A percentile compares a stretch with the other conserved stretches of the same genome.
These are phyloP conservation scores for Termitomyces sp. DNA, from an alignment of 1,284 basidiomycete species.

Conservation along the genomic window DNA sequence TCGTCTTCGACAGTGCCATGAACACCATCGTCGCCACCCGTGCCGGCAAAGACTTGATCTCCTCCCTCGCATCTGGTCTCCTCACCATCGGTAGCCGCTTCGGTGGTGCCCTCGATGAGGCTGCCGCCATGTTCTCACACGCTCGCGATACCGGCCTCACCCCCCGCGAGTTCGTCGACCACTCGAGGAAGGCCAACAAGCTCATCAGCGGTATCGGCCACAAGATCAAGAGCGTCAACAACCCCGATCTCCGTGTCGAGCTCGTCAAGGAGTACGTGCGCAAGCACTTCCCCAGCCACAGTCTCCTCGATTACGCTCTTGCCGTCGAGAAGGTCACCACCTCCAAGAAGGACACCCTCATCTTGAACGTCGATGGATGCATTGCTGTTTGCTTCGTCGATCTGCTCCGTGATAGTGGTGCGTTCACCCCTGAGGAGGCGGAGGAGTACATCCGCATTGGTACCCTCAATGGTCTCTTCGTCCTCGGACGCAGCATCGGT, in stretches of 20 bases:
- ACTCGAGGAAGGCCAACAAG: constrained; percentile 93
- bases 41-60: constrained; percentile 98
- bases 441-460: constrained; percentile 97
- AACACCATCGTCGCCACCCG: constrained; percentile 99
- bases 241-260: constrained; percentile 95
- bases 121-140: constrained; percentile 91
- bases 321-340: constrained; percentile 98
- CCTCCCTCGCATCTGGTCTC: constrained; percentile 92
- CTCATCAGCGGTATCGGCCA: constrained; percentile 98
- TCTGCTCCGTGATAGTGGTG: constrained; percentile 87
- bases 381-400: constrained; percentile 99
- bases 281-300: constrained; percentile 94
- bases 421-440: constrained; percentile 94
- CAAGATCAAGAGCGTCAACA: constrained; percentile 99
- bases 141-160: constrained; percentile 90
- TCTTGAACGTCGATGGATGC: constrained; percentile 96
- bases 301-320: constrained; percentile 94
- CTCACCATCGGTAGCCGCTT: constrained; percentile 98
- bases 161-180: constrained; percentile 96
- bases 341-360: constrained; percentile 94
- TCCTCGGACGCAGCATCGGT: constrained; percentile 94
- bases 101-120: constrained; percentile 99
- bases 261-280: constrained; percentile 96
- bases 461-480: constrained; percentile 94
- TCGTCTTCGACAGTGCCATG: constrained; percentile 73